Percentiles rank a stretch among this genome's conserved stretches.
These are phyloP conservation scores for Microbotryum intermedium DNA, from an alignment of 1,284 basidiomycete genomes.

Conservation along the genomic window DNA sequence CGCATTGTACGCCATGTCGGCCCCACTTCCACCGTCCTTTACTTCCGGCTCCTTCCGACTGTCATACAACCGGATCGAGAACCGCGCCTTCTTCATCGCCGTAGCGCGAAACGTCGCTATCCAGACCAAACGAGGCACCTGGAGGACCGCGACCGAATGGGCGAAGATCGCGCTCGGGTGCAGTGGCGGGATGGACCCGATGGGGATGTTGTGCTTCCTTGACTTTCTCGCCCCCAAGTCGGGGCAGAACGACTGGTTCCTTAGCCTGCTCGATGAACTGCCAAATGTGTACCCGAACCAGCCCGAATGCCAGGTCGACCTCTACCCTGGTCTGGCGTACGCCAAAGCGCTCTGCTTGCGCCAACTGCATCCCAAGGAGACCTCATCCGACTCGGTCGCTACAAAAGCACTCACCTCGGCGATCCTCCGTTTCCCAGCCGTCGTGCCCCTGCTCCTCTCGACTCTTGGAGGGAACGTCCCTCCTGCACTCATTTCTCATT, in stretches of 20 bases:
- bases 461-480: slow-evolving; percentile 66
- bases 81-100: slow-evolving; percentile 67
- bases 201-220: slow-evolving; percentile 41
- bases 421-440: slow-evolving; percentile 64
- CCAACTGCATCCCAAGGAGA: slow-evolving; percentile 48
- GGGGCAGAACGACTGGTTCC: slow-evolving; percentile 67
- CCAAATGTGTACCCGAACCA: slow-evolving; percentile 12
- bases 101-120: slow-evolving; percentile 29
- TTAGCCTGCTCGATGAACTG: slow-evolving; percentile 50
- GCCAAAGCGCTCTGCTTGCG: slow-evolving; percentile 63
- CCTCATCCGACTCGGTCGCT: slow-evolving; percentile 50
- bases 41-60: slow-evolving; percentile 67
- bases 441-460: slow-evolving; percentile 70
- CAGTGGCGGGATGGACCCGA: slow-evolving; percentile 19
- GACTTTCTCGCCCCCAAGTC: slow-evolving; percentile 75
- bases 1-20: slow-evolving; percentile 75
- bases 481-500: slow-evolving; percentile 50
- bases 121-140: slow-evolving; percentile 72
- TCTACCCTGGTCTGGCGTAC: slow-evolving; percentile 72
- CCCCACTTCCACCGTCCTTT: slow-evolving; percentile 74
- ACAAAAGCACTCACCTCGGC: slow-evolving; percentile 62
- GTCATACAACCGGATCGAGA: slow-evolving; percentile 76
- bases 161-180: slow-evolving; percentile 49
- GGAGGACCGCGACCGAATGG: slow-evolving; percentile 80
- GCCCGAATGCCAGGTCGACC: slow-evolving; percentile 46